Evolutionary conservation across 108 stramenopile genomes (phyloP), one percentile per base, ranked within the genome.

Genomic region (Discostella stelligeroides): DNA sequence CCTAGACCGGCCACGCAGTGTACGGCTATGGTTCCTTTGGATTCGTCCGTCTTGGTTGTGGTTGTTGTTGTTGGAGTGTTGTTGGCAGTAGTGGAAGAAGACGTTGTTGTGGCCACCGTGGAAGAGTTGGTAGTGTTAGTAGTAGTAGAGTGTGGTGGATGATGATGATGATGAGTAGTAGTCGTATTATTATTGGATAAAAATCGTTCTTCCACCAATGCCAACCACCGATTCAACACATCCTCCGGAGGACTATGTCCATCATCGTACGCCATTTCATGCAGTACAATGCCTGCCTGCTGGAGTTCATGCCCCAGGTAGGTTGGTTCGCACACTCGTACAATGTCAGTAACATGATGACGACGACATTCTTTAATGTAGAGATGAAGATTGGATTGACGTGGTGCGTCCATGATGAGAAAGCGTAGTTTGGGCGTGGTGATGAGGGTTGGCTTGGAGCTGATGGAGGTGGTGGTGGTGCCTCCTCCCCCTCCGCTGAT

Each of bases 1-100:
- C 98, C 98, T 53, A 99, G 85, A 2, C 98, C 98, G 1, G 98
- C 98, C 4, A 99, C 96, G 70, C 98, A 99, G 80, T 99, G 98
- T 11, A 98, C 96, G n/a, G 97, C 97, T 63, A 99, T 92, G 24
- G 91, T 76, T 6, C 54, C 62, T 34, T 69, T 28, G 43, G 73
- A 34, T 40, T 75, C 42, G 74, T 69, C 43, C 48, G 74, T n/a
- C 18, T 15, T 9, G 18, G 49, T 34, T 34, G 34, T 6, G 34
- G 34, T 5, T 5, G 34, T 34, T 5, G 34, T 34, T 5, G 34
- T 34, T 3, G 34, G 3, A 6, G 34, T 5, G 6, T 3, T 5
- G 6, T 3, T 6, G 6, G 34, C 6, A 34, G 34, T 34, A 34
- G 34, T 34, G 3, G 34, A 5, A 34, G 5, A 5, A 34, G 34